phyloP scores from a whole-genome alignment of 2,329 filamentous ascomycete genomes.

The Neofusicoccum sp. region DNA sequence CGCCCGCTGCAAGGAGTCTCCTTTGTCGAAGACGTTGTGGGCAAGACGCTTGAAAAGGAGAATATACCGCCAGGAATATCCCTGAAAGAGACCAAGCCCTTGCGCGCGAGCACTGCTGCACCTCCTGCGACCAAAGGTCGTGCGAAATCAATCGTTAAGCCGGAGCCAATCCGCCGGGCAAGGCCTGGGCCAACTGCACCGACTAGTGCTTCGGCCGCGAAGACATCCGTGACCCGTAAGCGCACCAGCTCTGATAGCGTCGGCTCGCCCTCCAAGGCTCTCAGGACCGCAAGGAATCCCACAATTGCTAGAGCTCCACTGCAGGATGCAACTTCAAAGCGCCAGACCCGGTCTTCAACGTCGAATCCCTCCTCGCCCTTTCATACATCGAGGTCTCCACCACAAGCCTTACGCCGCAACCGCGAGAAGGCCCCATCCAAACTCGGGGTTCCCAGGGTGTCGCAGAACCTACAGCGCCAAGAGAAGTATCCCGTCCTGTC shows the following conservation, averaged over 20 bases:
- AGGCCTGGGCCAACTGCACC: not conserved
- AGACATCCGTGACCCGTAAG: conserved; percentile 30
- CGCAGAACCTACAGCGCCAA: conserved; percentile 33
- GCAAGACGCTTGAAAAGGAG: conserved; percentile 63
- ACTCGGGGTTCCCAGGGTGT: conserved; percentile 36
- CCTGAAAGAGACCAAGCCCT: conserved; percentile 25
- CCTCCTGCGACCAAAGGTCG: not conserved
- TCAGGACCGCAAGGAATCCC: conserved; percentile 34
- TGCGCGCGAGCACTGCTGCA: not conserved
- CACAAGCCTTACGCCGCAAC: conserved; percentile 35
- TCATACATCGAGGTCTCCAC: conserved; percentile 39
- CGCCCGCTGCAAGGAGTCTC: conserved; percentile 44
- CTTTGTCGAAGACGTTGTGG: conserved; percentile 50
- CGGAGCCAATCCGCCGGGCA: not conserved
- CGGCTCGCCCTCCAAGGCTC: conserved; percentile 38
- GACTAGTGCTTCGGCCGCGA: not conserved
- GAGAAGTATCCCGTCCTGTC: conserved; percentile 55
- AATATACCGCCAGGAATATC: conserved; percentile 59
- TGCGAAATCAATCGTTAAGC: not conserved
- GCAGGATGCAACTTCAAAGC: not conserved
- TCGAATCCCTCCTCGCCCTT: conserved; percentile 38
- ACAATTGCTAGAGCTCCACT: conserved; percentile 31
- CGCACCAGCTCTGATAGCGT: conserved; percentile 35
- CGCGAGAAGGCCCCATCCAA: conserved; percentile 33
- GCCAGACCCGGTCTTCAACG: conserved; percentile 24